These are phyloP conservation scores for Chlamydomonas schloesseri DNA, from an alignment of 139 green algal genomes.

Conservation along the genomic window DNA sequence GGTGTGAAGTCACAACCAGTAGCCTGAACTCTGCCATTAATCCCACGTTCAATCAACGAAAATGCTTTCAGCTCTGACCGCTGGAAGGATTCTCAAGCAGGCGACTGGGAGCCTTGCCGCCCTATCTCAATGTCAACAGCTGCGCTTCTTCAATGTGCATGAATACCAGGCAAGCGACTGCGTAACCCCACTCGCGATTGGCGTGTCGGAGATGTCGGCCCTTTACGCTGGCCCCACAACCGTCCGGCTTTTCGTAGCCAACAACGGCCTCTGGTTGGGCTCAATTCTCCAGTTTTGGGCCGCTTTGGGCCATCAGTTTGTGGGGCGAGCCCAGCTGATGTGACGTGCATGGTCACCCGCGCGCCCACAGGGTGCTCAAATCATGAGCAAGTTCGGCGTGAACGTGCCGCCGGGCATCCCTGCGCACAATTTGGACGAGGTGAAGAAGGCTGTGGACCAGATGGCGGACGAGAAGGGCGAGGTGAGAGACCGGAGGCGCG, in stretches of 20 bases:
- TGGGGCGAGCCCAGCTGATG: neutral
- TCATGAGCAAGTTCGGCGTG: constrained; percentile 95
- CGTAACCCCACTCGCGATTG: neutral
- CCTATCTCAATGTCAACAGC: constrained; percentile 57
- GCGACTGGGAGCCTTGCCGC: neutral
- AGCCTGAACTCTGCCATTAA: too few relatives aligned
- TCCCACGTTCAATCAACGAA: too few relatives aligned
- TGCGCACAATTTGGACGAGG: constrained; percentile 81
- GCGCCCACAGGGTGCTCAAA: constrained; percentile 88
- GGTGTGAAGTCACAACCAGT: too few relatives aligned
- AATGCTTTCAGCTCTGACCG: too few relatives aligned
- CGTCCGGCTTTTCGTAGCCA: too few relatives aligned
- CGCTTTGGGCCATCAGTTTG: neutral
- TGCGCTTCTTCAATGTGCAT: constrained; percentile 93
- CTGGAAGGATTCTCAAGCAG: neutral
- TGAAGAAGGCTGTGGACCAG: constrained; percentile 77
- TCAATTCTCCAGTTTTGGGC: neutral
- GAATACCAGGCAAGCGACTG: constrained; percentile 89
- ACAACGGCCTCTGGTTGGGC: neutral
- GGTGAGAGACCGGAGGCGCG: constrained; percentile 50
- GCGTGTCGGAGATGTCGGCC: neutral
- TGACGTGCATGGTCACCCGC: neutral
- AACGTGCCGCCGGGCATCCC: constrained; percentile 93
- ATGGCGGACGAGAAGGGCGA: constrained; percentile 82
- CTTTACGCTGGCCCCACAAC: too few relatives aligned